Percentiles rank a stretch among this genome's conserved stretches.
These are phyloP conservation scores for Scutellaria baicalensis DNA, from an alignment of 257 asterid genomes.

Conservation along the genomic window DNA sequence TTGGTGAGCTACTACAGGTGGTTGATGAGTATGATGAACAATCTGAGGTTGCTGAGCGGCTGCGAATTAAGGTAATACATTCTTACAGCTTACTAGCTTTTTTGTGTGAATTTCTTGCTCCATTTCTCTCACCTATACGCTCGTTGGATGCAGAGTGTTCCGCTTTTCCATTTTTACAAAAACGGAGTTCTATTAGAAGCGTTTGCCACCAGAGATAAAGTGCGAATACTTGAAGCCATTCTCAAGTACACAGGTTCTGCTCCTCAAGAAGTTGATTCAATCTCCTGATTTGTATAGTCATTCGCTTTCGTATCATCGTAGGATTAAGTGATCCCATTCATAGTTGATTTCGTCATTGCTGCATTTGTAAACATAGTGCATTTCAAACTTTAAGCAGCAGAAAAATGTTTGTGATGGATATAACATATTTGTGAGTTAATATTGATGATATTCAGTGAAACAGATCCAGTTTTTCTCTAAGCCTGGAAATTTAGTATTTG, in stretches of 20 bases:
- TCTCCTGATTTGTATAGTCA: constrained; percentile 18
- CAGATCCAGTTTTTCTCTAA: neutral
- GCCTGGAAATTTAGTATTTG: neutral
- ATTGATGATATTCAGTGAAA: neutral
- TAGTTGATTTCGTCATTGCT: neutral
- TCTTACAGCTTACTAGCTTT: neutral
- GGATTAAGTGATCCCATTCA: neutral
- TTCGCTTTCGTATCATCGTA: neutral
- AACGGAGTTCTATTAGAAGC: constrained; percentile 74
- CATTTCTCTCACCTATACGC: neutral
- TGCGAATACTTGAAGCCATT: constrained; percentile 71
- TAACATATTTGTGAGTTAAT: constrained; percentile 1
- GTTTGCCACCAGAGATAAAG: constrained; percentile 87
- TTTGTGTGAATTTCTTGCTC: neutral
- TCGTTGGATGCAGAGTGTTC: constrained; percentile 66
- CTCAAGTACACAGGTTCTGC: constrained; percentile 61
- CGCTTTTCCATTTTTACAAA: constrained; percentile 90
- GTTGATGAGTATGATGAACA: constrained; percentile 92
- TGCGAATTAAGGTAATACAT: constrained; percentile 61
- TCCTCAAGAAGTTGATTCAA: constrained; percentile 34
- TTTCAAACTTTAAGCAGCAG: neutral
- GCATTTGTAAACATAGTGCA: constrained; percentile 6
- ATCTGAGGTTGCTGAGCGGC: constrained; percentile 94
- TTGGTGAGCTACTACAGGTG: constrained; percentile 47
- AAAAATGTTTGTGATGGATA: neutral